Percentiles rank a stretch among this genome's conserved stretches.
Conservation (phyloP, 179 eudicot genomes). For the Dionaea muscipula region DNA sequence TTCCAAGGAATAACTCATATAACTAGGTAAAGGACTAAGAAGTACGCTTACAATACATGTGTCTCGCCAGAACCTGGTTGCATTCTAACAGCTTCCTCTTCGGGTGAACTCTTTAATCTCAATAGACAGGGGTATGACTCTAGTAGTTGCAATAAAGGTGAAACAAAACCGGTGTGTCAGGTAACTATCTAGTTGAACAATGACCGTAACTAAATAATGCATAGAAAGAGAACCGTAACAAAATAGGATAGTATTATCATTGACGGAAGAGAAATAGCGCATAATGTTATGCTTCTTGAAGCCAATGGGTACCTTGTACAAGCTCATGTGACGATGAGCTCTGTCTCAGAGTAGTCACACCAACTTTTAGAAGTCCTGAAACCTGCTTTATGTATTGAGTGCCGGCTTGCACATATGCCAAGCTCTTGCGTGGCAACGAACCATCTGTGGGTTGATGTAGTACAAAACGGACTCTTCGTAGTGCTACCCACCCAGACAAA, state of each 20-base stretch:
- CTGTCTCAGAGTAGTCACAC: constrained; percentile 64
- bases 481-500: constrained; percentile 66
- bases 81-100: constrained; percentile 74
- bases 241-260: too few species aligned
- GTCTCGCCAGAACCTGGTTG: constrained; percentile 96
- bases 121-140: constrained; percentile 69
- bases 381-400: constrained; percentile 78
- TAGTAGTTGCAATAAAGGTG: constrained; percentile 22
- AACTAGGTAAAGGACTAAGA: not conserved
- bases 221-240: not conserved
- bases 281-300: not conserved
- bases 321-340: constrained; percentile 67
- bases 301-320: constrained; percentile 51
- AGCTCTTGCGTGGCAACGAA: constrained; percentile 61
- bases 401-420: constrained; percentile 87
- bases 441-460: constrained; percentile 50
- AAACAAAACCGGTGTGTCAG: constrained; percentile 3
- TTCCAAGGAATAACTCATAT: not conserved
- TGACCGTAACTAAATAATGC: not conserved
- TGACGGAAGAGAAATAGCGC: too few species aligned
- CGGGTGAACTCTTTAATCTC: constrained; percentile 79
- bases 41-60: constrained; percentile 72
- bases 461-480: constrained; percentile 50
- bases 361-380: constrained; percentile 74
- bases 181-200: not conserved